These are phyloP conservation scores for Marasmius oreades DNA, from an alignment of 1,284 basidiomycete species.

Conservation along the genomic window DNA sequence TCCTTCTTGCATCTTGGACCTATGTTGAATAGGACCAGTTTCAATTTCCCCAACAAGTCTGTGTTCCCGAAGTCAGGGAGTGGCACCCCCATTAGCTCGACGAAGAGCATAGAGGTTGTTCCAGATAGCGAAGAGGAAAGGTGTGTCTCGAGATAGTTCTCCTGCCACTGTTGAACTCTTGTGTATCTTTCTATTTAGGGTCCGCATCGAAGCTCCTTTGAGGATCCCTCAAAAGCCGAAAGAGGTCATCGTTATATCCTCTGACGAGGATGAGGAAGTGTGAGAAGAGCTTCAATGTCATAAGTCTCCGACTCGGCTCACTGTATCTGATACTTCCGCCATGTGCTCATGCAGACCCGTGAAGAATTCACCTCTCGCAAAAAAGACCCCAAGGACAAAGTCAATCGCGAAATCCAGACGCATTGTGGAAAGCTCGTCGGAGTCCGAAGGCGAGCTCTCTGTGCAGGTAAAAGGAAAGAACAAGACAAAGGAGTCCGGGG, in stretches of 20 bases:
- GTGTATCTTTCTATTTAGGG: not conserved
- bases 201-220: not conserved
- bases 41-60: too few relatives aligned
- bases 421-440: not conserved
- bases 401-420: not conserved
- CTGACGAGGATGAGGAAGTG: slow-evolving; percentile 24
- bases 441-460: not conserved
- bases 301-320: not conserved
- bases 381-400: not conserved
- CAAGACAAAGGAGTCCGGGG: not conserved
- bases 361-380: not conserved
- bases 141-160: not conserved
- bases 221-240: not conserved
- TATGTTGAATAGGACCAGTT: too few relatives aligned
- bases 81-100: not conserved
- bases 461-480: not conserved
- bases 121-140: slow-evolving; percentile 3
- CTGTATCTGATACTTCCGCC: not conserved
- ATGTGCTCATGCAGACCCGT: not conserved
- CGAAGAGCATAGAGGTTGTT: not conserved
- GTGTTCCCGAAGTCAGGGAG: not conserved
- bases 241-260: slow-evolving; percentile 5
- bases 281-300: slow-evolving; percentile 12
- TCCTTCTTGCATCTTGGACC: not conserved
- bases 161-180: not conserved